phyloP scores from a whole-genome alignment of 139 green algal species.

The Chlorella sp. region DNA sequence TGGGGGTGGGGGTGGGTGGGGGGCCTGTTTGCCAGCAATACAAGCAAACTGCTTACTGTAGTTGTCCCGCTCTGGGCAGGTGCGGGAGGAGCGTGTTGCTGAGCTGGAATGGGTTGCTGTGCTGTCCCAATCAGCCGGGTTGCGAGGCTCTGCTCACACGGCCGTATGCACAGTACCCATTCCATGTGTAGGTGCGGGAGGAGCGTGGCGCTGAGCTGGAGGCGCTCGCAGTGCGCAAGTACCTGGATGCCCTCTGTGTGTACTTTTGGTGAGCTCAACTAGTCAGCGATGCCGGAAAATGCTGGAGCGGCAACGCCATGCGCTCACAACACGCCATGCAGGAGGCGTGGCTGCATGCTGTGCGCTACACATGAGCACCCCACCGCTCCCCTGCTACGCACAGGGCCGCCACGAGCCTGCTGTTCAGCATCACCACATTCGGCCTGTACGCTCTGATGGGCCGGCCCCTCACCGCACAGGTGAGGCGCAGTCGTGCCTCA shows the following conservation, averaged over 20 bases:
- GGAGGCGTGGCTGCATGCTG: no score
- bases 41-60: no score
- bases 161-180: no score
- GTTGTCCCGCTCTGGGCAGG: no score
- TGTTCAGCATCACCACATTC: slow-evolving; percentile 80
- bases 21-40: slow-evolving; percentile 49
- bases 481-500: no score
- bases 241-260: slow-evolving; percentile 93
- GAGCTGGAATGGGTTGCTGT: no score
- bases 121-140: no score
- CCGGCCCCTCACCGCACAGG: slow-evolving; percentile 5
- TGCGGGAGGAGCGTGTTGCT: slow-evolving; percentile 21
- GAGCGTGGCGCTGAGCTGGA: slow-evolving; percentile 59
- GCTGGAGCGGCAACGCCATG: no score
- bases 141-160: no score
- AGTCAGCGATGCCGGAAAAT: no score
- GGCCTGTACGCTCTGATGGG: slow-evolving; percentile 59
- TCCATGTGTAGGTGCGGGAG: slow-evolving; percentile 21
- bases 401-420: slow-evolving; percentile 73
- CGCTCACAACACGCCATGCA: background rate
- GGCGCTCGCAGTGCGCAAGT: slow-evolving; percentile 80
- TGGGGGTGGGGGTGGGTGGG: no score
- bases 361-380: background rate
- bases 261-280: slow-evolving; percentile 77
- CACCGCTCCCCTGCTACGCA: background rate